Percentiles rank a stretch among this genome's conserved stretches.
Evolutionary conservation across 2,329 filamentous ascomycete species (phyloP).

Genomic region (Penicillium sp.): DNA sequence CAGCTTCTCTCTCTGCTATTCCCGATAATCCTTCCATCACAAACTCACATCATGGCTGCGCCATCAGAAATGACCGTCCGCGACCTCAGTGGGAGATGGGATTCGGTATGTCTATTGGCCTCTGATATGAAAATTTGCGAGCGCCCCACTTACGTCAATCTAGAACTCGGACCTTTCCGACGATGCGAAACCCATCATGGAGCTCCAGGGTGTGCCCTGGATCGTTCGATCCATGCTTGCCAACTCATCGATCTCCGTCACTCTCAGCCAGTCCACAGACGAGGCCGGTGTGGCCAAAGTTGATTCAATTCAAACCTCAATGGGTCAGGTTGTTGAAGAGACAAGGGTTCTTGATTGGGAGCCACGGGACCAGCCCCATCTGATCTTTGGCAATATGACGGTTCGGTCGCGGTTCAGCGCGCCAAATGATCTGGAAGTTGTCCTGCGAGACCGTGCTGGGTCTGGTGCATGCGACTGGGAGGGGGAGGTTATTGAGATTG

Average conservation of each 20-base stretch:
- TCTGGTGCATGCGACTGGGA: neutral
- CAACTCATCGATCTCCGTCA: neutral
- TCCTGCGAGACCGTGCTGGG: neutral
- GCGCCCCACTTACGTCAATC: neutral
- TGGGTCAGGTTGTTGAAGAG: neutral
- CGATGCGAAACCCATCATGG: neutral
- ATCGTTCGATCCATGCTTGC: neutral
- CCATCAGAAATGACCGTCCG: neutral
- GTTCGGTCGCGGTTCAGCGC: neutral
- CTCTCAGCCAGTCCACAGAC: neutral
- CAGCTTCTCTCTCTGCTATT: neutral
- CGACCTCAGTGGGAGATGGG: neutral
- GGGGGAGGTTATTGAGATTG: neutral
- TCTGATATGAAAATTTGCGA: neutral
- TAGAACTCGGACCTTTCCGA: neutral
- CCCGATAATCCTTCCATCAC: neutral
- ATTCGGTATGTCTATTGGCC: neutral
- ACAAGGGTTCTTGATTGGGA: neutral
- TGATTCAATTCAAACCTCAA: neutral
- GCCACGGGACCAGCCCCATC: neutral
- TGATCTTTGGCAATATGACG: neutral
- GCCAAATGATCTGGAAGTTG: neutral
- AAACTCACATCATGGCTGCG: neutral
- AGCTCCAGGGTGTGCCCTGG: neutral
- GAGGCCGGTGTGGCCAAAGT: neutral